These are phyloP conservation scores for Nitzschia inconspicua DNA, from an alignment of 108 stramenopile genomes.

Conservation along the genomic window DNA sequence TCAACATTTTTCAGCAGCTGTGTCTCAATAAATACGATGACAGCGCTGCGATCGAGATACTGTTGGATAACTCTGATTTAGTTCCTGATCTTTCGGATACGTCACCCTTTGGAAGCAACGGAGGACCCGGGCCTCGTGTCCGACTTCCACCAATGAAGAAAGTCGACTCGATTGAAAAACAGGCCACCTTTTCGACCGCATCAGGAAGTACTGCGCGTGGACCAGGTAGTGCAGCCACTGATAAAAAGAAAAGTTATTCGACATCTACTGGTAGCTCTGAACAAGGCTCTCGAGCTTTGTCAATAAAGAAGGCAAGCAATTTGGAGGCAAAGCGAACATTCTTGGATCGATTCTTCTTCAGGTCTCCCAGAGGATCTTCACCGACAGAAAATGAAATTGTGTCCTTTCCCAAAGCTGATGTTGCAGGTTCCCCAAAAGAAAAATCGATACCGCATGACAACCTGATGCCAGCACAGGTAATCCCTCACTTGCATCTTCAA, in stretches of 20 bases:
- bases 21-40: slow-evolving; percentile 20
- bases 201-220: neutral
- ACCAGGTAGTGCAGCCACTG: neutral
- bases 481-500: no score
- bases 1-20: slow-evolving; percentile 14
- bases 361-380: neutral
- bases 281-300: neutral
- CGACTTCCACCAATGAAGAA: no score
- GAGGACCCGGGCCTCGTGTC: no score
- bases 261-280: slow-evolving; percentile 3
- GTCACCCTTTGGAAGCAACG: no score
- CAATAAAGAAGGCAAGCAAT: slow-evolving; percentile 3
- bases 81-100: no score
- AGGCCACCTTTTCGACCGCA: neutral
- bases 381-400: no score
- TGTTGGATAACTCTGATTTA: slow-evolving; percentile 3
- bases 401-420: no score
- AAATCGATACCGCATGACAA: no score
- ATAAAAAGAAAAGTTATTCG: neutral
- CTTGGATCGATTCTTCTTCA: slow-evolving; percentile 14
- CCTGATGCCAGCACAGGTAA: neutral
- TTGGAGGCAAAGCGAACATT: slow-evolving; percentile 1
- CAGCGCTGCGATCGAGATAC: slow-evolving; percentile 22
- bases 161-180: neutral
- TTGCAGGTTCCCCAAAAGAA: no score